Percentiles rank a stretch among this genome's conserved stretches.
phyloP scores from a whole-genome alignment of 495 filamentous ascomycete genomes.

The Penicillium mononematosum region DNA sequence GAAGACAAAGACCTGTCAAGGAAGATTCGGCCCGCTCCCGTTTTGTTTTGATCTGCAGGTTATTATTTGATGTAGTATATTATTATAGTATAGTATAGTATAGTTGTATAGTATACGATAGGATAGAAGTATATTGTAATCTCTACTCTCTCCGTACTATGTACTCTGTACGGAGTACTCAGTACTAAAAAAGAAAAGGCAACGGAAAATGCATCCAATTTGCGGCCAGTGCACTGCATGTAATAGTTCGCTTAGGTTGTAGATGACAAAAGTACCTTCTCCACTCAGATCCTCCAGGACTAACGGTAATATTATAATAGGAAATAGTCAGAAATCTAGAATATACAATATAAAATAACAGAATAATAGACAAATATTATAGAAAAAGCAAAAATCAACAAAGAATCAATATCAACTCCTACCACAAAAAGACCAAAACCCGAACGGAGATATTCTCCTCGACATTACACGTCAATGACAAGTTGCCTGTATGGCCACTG shows the following conservation, averaged over 20 bases:
- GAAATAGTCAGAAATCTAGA: background rate
- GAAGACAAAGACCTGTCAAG: conserved; percentile 24
- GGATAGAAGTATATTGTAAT: no score
- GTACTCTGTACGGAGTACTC: background rate
- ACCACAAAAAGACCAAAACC: background rate
- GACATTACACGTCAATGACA: conserved; percentile 18
- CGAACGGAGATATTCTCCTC: conserved; percentile 13
- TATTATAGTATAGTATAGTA: no score
- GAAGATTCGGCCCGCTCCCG: conserved; percentile 35
- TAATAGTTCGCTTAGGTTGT: conserved; percentile 35
- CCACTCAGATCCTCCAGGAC: conserved; percentile 4
- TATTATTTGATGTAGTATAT: background rate
- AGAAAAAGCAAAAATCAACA: background rate
- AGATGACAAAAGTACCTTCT: conserved; percentile 28
- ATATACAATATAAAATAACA: no score
- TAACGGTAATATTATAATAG: background rate
- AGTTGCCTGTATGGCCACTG: conserved; percentile 14
- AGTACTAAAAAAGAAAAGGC: conserved; percentile 14
- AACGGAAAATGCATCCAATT: conserved; percentile 35
- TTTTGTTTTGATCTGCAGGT: conserved; percentile 1
- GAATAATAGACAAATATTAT: no score
- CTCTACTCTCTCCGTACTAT: background rate
- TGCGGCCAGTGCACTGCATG: conserved; percentile 36
- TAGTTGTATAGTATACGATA: no score
- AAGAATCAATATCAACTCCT: background rate